Percentiles rank a stretch among this genome's conserved stretches.
Conservation (phyloP, 306 rosid genomes). For the Boehmeria nivea region DNA sequence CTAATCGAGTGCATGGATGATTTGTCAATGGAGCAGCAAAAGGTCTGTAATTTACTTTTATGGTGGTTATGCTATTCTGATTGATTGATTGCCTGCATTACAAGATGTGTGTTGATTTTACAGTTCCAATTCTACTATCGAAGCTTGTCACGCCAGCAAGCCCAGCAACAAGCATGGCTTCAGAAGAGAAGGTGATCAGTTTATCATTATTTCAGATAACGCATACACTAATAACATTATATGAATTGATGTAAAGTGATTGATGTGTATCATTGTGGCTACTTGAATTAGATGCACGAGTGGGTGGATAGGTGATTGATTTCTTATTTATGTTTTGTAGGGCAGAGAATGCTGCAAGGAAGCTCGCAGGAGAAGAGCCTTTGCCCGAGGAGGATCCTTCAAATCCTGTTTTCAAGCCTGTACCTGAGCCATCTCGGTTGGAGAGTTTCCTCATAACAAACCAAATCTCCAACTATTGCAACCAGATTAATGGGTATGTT, state of each 20-base stretch:
- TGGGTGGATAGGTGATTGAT: not conserved
- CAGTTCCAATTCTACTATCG: conserved; percentile 84
- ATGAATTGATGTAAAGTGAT: not conserved
- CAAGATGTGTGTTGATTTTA: conserved; percentile 14
- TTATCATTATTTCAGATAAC: not conserved
- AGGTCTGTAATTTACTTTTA: conserved; percentile 42
- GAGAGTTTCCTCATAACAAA: conserved; percentile 94
- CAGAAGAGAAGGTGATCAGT: conserved; percentile 80
- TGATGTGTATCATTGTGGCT: not conserved
- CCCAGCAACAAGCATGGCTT: conserved; percentile 98
- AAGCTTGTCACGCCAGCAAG: conserved; percentile 86
- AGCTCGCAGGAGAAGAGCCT: conserved; percentile 80
- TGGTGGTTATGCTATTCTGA: conserved; percentile 10
- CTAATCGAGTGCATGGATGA: conserved; percentile 97
- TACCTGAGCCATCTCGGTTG: conserved; percentile 89
- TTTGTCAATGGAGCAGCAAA: conserved; percentile 86
- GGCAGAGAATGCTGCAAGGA: conserved; percentile 72
- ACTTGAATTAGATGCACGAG: too few relatives aligned
- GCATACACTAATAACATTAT: not conserved
- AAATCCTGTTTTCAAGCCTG: conserved; percentile 75
- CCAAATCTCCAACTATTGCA: conserved; percentile 89
- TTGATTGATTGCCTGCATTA: conserved; percentile 3
- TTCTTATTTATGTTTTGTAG: conserved; percentile 29
- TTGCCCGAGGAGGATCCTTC: conserved; percentile 96
- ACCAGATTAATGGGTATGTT: conserved; percentile 94